A percentile compares a stretch with the other conserved stretches of the same genome.
Conservation (phyloP, 106 monocot species). For the Xerophyta viscosa region DNA sequence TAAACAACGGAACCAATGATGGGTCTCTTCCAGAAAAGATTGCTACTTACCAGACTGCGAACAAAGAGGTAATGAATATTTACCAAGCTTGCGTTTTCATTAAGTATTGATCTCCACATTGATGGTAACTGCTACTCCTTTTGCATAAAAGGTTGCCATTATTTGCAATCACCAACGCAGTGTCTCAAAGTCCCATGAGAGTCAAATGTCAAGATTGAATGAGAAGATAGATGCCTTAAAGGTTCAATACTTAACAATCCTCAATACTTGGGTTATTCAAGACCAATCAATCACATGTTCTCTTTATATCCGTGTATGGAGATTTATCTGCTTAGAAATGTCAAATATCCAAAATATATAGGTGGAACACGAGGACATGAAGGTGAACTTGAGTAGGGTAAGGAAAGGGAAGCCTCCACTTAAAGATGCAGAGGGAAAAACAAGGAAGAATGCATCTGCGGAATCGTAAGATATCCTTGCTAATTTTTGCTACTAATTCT, state of each 20-base stretch:
- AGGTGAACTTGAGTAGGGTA: constrained; percentile 36
- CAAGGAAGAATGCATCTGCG: constrained; percentile 21
- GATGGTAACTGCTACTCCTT: neutral
- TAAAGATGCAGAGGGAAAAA: constrained; percentile 34
- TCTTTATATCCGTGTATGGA: neutral
- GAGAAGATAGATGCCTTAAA: constrained; percentile 36
- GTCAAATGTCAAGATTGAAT: constrained; percentile 33
- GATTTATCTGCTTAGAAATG: neutral
- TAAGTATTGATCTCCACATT: no score
- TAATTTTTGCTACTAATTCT: neutral
- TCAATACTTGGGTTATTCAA: no score
- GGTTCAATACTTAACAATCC: constrained; percentile 6
- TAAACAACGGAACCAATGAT: constrained; percentile 33
- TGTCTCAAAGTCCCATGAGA: constrained; percentile 51
- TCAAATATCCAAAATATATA: neutral
- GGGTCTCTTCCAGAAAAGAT: constrained; percentile 35
- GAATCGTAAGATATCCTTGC: constrained; percentile 25
- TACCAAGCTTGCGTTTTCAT: neutral
- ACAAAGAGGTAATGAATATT: constrained; percentile 36
- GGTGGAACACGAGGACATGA: constrained; percentile 37
- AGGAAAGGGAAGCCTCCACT: constrained; percentile 42
- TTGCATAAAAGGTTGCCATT: constrained; percentile 35
- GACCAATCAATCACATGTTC: no score
- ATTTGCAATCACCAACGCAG: constrained; percentile 53
- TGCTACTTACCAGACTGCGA: constrained; percentile 42